Base-by-base conservation (phyloP, 257 asterid species). In the Buddleja alternifolia region DNA sequence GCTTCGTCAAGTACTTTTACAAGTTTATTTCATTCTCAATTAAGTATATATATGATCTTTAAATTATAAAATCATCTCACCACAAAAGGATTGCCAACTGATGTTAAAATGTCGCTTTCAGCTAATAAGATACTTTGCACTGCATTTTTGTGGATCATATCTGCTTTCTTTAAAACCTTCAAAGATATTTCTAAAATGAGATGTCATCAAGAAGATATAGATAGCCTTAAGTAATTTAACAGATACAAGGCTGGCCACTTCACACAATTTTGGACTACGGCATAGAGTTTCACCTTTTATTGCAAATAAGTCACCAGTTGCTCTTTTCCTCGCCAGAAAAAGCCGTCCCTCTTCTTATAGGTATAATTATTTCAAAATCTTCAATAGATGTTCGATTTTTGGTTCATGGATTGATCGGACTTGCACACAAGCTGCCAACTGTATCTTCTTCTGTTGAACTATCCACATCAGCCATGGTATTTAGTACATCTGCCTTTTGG, bases 321-420 rank as follows among this genome's bases (percentile, higher is more conserved):
- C 84, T 82, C 97, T 83, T 83, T 94, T 94, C 82, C 85, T 81
- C 36, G 99, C 97, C 58, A 94, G 81, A 75, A 94, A 94, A 47
- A 94, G 97, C 73, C 96, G 85, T 71, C 99, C 99, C 99, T 79
- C 99, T 86, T 76, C 99, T 94, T 73, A 94, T 94, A 72, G 99
- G 99, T 76, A 85, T 91, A 32, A 94, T 89, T 77, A 94, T 94
- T 86, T 94, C 99, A 82, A 94, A 94, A 84, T 94, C 99, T 77
- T 91, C 96, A 54, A 94, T 94, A 73, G 97, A 87, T 40, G 97
- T 94, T 42, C 99, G 87, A 60, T 94, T 97, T 83, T 86, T 94
- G 58, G 90, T 84, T 71, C 89, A 81, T 51, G 85, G 85, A 77
- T 81, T 81, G 37, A 91, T 91, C 56, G 99, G 99, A 82, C 99